phyloP scores from a whole-genome alignment of 257 asterid species.

The Cordia subcordata region DNA sequence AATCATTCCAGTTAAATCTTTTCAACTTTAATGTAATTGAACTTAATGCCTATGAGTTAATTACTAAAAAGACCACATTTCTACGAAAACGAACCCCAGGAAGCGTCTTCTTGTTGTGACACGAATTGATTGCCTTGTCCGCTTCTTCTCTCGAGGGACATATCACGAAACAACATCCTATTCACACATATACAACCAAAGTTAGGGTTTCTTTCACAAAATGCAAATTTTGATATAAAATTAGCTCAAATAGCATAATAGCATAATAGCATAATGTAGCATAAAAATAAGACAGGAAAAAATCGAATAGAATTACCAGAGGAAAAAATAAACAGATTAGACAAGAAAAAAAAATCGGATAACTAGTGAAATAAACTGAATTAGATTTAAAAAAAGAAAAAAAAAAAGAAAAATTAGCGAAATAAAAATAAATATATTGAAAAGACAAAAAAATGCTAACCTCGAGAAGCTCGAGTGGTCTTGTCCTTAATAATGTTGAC shows the following conservation, averaged over 20 bases:
- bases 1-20: too few relatives aligned
- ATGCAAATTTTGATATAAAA: constrained; percentile 13
- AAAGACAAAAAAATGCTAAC: constrained; percentile 20
- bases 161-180: constrained; percentile 87
- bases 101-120: constrained; percentile 79
- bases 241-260: constrained; percentile 17
- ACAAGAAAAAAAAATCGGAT: constrained; percentile 4
- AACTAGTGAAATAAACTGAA: not conserved
- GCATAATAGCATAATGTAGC: constrained; percentile 43
- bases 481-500: constrained; percentile 89
- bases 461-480: constrained; percentile 87
- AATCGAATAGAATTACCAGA: not conserved
- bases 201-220: constrained; percentile 36
- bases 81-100: constrained; percentile 54
- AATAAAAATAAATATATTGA: constrained; percentile 7
- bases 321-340: not conserved
- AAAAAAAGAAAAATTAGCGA: constrained; percentile 6
- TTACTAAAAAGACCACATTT: too few relatives aligned
- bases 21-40: too few relatives aligned
- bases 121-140: constrained; percentile 78
- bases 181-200: constrained; percentile 7
- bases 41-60: too few relatives aligned
- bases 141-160: constrained; percentile 96
- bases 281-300: constrained; percentile 9
- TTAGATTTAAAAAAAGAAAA: not conserved